Percentiles rank a stretch among this genome's conserved stretches.
Conservation (phyloP, 2,329 filamentous ascomycete species). For the Bipolaris gigantea region DNA sequence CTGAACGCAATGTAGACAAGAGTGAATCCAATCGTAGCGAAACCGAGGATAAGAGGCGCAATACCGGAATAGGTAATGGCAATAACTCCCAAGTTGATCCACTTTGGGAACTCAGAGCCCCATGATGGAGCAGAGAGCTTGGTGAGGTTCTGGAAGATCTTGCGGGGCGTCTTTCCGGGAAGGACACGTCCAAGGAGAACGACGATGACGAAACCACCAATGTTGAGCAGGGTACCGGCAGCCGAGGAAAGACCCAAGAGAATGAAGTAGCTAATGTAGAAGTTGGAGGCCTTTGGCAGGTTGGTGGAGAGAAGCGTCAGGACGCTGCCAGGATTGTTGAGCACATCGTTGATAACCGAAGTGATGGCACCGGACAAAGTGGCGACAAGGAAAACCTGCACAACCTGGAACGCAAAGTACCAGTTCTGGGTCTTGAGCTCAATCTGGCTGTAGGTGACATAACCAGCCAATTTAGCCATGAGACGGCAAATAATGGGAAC, state of each 20-base stretch:
- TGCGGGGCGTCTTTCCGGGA: slow-evolving; percentile 49
- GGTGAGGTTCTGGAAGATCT: slow-evolving; percentile 50
- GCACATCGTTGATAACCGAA: slow-evolving; percentile 57
- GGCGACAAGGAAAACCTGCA: slow-evolving; percentile 92
- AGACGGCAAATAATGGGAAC: slow-evolving; percentile 49
- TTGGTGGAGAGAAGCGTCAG: slow-evolving; percentile 69
- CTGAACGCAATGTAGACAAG: slow-evolving; percentile 53
- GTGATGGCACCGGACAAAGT: slow-evolving; percentile 81
- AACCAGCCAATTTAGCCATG: slow-evolving; percentile 44
- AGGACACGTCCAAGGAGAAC: slow-evolving; percentile 74
- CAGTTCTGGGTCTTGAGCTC: slow-evolving; percentile 82
- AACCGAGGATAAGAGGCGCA: slow-evolving; percentile 52
- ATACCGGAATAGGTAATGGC: slow-evolving; percentile 54
- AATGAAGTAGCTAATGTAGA: slow-evolving; percentile 94
- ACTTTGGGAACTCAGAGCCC: slow-evolving; percentile 53
- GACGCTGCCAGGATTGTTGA: slow-evolving; percentile 62
- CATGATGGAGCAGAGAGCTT: slow-evolving; percentile 49
- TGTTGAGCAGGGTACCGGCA: slow-evolving; percentile 64
- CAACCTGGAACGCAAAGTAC: slow-evolving; percentile 89
- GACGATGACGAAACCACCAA: slow-evolving; percentile 79
- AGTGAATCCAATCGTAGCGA: slow-evolving; percentile 49
- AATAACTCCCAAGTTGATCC: slow-evolving; percentile 50
- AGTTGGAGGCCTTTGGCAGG: slow-evolving; percentile 84
- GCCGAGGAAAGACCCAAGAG: slow-evolving; percentile 67
- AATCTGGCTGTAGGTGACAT: slow-evolving; percentile 48